Conservation (phyloP, 192 early-diverging fungal genomes). For the Gaertneriomyces semiglobifer region DNA sequence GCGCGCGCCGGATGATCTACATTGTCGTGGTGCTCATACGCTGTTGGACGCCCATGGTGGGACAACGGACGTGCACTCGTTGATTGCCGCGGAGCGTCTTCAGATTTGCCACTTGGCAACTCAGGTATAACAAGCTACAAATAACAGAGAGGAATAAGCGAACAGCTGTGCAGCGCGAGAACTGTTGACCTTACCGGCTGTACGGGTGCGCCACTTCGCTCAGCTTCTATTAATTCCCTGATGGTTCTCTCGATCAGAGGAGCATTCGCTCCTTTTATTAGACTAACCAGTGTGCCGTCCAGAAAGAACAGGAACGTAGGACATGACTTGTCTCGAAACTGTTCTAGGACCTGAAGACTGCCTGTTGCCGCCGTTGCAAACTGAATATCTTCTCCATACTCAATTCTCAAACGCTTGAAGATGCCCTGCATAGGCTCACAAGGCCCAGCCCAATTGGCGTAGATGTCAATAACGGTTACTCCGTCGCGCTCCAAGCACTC, state of each 20-base stretch:
- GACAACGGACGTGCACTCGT: too few relatives aligned
- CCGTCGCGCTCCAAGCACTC: not conserved
- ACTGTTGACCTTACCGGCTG: too few relatives aligned
- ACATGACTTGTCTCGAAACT: conserved; percentile 56
- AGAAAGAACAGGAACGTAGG: conserved; percentile 57
- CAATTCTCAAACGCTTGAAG: conserved; percentile 59
- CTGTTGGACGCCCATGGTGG: too few relatives aligned
- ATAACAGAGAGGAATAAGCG: too few relatives aligned
- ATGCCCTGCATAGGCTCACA: conserved; percentile 59
- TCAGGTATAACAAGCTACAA: too few relatives aligned
- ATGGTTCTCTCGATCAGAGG: conserved; percentile 53
- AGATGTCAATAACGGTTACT: not conserved
- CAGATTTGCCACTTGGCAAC: too few relatives aligned
- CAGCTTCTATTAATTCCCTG: conserved; percentile 52
- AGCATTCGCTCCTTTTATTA: conserved; percentile 58
- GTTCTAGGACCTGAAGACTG: conserved; percentile 40
- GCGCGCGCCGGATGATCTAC: too few relatives aligned
- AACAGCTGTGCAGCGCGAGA: too few relatives aligned
- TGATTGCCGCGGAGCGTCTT: too few relatives aligned
- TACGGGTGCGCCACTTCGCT: conserved; percentile 26
- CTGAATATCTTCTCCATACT: conserved; percentile 49
- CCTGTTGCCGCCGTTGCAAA: conserved; percentile 51
- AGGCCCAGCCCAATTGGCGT: conserved; percentile 57
- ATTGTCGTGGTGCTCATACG: too few relatives aligned
- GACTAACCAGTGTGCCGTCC: conserved; percentile 51